A percentile compares a stretch with the other conserved stretches of the same genome.
Evolutionary conservation across 305 asterid genomes (phyloP).

Genomic region (Rubia tinctorum): DNA sequence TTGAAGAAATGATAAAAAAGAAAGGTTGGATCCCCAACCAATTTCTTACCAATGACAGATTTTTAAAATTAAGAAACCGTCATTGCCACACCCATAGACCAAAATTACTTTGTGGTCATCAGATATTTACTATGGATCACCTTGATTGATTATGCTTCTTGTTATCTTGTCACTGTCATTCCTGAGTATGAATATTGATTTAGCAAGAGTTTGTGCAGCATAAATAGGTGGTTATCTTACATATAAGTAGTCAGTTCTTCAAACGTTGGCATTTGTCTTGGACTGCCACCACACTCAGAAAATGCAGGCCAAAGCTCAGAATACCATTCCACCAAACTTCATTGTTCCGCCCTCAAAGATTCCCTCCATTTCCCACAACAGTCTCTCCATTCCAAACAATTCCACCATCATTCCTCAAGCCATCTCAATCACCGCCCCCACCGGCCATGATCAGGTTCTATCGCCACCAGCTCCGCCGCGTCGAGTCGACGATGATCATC

Average conservation of each 20-base stretch:
- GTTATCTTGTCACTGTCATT: background rate
- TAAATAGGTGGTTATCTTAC: background rate
- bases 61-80: no score
- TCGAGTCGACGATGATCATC: slow-evolving; percentile 6
- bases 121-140: background rate
- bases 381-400: slow-evolving; percentile 23
- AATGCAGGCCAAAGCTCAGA: slow-evolving; percentile 61
- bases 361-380: slow-evolving; percentile 31
- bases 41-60: no score
- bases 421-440: slow-evolving; percentile 57
- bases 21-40: no score
- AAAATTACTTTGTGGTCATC: background rate
- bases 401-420: slow-evolving; percentile 45
- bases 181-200: background rate
- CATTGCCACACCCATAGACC: background rate
- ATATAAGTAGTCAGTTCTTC: background rate
- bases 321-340: slow-evolving; percentile 39
- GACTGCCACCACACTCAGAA: slow-evolving; percentile 4
- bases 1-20: no score
- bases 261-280: background rate
- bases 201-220: background rate
- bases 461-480: slow-evolving; percentile 17
- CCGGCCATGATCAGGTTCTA: slow-evolving; percentile 14
- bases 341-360: slow-evolving; percentile 31
- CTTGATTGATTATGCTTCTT: background rate